A percentile compares a stretch with the other conserved stretches of the same genome.
Evolutionary conservation across 2,329 filamentous ascomycete genomes (phyloP).

Genomic region (Ophiostoma australiae): DNA sequence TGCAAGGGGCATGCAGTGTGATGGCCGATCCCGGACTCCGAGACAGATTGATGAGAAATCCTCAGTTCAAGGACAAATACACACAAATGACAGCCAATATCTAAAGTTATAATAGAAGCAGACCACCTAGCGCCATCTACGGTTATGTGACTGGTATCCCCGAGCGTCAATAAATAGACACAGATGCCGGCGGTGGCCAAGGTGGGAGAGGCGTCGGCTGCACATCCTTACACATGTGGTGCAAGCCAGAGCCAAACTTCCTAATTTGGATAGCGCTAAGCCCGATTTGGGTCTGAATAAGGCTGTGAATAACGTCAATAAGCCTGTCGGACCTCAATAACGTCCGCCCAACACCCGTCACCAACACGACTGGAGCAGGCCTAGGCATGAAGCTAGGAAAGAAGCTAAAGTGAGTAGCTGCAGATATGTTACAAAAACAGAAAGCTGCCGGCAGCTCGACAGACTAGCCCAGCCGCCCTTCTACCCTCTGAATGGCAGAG

Average conservation of each 20-base stretch:
- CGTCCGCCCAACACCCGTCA: background rate
- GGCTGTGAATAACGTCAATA: constrained; percentile 31
- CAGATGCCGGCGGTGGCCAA: background rate
- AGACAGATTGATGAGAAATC: background rate
- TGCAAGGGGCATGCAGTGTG: background rate
- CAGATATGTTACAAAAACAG: background rate
- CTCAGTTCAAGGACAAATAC: background rate
- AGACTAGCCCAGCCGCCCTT: background rate
- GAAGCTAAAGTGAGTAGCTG: no score
- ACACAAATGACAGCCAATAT: background rate
- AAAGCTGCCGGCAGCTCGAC: background rate
- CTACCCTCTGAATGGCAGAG: background rate
- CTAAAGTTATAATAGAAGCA: background rate
- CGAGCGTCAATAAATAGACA: constrained; percentile 1
- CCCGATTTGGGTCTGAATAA: constrained; percentile 36
- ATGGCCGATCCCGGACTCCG: background rate
- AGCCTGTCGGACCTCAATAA: background rate
- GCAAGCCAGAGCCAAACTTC: constrained; percentile 17
- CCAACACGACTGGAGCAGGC: background rate
- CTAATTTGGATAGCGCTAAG: constrained; percentile 25
- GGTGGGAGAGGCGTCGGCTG: background rate
- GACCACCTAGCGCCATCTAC: background rate
- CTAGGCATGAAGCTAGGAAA: background rate
- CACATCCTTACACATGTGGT: background rate
- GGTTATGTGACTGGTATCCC: background rate